Conservation (phyloP, 179 eudicot genomes). For the Drosera spatulata region DNA sequence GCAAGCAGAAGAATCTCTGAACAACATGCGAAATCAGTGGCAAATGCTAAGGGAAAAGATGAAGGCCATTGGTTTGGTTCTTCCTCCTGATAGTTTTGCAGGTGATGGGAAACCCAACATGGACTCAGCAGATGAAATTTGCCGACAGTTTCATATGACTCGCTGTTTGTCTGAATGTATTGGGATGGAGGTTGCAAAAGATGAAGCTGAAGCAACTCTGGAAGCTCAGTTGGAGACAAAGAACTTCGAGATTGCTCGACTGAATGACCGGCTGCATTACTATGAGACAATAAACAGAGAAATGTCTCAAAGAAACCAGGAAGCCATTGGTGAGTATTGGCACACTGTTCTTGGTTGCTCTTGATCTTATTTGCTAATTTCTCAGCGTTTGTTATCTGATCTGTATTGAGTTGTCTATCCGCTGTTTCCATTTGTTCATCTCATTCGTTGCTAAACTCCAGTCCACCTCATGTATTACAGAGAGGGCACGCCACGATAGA, state of each 20-base stretch:
- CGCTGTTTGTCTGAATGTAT: slow-evolving; percentile 67
- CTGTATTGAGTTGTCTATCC: not conserved
- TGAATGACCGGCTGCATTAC: slow-evolving; percentile 72
- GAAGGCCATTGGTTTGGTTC: slow-evolving; percentile 52
- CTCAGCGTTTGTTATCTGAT: too few species aligned
- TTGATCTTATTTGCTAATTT: too few species aligned
- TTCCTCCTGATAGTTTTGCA: slow-evolving; percentile 34
- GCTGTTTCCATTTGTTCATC: too few species aligned
- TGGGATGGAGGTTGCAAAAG: slow-evolving; percentile 70
- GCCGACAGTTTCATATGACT: slow-evolving; percentile 51
- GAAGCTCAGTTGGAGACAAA: slow-evolving; percentile 61
- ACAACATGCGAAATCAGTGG: slow-evolving; percentile 56
- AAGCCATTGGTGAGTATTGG: slow-evolving; percentile 62
- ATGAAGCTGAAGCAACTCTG: slow-evolving; percentile 75
- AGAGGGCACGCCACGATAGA: slow-evolving; percentile 59
- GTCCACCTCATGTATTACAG: slow-evolving; percentile 16
- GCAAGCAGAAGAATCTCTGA: slow-evolving; percentile 62
- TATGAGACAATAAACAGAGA: slow-evolving; percentile 87
- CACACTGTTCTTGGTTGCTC: too few species aligned
- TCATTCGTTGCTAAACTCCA: not conserved
- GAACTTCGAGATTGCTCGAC: slow-evolving; percentile 83
- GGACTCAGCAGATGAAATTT: slow-evolving; percentile 46
- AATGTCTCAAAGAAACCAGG: slow-evolving; percentile 99
- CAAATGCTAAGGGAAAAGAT: slow-evolving; percentile 41
- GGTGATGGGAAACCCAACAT: slow-evolving; percentile 27